A percentile compares a stretch with the other conserved stretches of the same genome.
Conservation (phyloP, 257 asterid genomes). For the Primulina tabacum region DNA sequence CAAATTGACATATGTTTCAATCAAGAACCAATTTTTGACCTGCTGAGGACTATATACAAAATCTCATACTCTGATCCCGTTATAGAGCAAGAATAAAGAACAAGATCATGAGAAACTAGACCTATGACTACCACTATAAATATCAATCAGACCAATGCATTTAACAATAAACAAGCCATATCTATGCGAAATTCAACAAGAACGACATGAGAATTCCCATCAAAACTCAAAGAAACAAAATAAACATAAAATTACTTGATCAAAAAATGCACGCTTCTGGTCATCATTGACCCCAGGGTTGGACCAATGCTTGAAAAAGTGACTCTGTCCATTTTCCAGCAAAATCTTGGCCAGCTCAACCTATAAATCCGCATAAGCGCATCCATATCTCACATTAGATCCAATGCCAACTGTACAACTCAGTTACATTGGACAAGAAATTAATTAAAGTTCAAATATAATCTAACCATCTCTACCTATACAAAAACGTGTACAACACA, state of each 20-base stretch:
- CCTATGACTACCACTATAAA: conserved; percentile 10
- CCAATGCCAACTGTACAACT: neutral
- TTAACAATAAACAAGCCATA: neutral
- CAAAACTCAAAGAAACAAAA: neutral
- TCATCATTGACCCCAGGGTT: conserved; percentile 81
- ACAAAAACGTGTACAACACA: neutral
- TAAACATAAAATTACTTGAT: conserved; percentile 49
- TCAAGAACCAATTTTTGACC: no score
- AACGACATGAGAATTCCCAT: neutral
- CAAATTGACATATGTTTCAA: neutral
- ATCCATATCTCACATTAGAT: conserved; percentile 10
- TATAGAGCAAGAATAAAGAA: neutral
- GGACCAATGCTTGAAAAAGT: conserved; percentile 86
- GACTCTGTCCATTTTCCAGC: conserved; percentile 64
- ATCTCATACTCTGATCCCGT: neutral
- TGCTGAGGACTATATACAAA: neutral
- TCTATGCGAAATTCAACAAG: neutral
- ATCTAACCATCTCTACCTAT: neutral
- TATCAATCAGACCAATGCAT: neutral
- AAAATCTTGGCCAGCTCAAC: conserved; percentile 76
- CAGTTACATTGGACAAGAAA: neutral
- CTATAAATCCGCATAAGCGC: conserved; percentile 34
- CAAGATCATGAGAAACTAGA: conserved; percentile 21
- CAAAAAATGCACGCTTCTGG: conserved; percentile 62
- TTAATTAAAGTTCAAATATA: neutral